Evolutionary conservation across 352 stramenopile species (phyloP).

Genomic region (Peronospora farinosa): DNA sequence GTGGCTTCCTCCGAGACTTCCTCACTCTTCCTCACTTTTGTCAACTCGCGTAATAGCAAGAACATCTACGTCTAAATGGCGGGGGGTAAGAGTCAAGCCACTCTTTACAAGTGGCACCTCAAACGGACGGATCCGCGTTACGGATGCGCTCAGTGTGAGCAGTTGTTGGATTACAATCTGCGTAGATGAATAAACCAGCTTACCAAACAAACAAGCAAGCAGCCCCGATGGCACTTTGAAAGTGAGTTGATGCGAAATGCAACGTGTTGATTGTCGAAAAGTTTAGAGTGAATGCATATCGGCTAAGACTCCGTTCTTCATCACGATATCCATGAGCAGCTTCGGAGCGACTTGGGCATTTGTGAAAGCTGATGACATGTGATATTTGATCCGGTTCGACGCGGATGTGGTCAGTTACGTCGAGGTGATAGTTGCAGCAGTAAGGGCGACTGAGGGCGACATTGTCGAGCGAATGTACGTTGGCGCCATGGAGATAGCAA

Average conservation of each 20-base stretch:
- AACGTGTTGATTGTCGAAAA: background rate
- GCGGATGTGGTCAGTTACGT: background rate
- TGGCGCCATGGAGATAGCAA: background rate
- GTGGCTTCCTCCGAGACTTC: constrained; percentile 65
- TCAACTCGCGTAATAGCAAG: constrained; percentile 59
- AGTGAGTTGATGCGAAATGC: background rate
- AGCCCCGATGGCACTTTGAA: background rate
- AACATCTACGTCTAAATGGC: constrained; percentile 28
- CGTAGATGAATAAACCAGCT: constrained; percentile 7
- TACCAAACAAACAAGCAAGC: background rate
- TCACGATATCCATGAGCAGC: background rate
- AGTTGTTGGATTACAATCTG: constrained; percentile 19
- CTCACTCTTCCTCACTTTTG: constrained; percentile 71
- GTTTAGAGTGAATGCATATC: background rate
- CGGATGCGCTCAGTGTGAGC: constrained; percentile 13
- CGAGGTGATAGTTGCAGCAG: constrained; percentile 1
- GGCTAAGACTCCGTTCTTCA: background rate
- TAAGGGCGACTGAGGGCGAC: background rate
- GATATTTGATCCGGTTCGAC: background rate
- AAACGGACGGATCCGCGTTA: constrained; percentile 9
- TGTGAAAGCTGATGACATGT: background rate
- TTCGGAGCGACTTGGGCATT: background rate
- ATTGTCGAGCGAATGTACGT: background rate
- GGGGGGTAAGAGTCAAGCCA: constrained; percentile 4
- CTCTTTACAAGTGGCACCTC: constrained; percentile 8